Conservation (phyloP, 129 eudicot genomes). For the Glebionis coronaria region DNA sequence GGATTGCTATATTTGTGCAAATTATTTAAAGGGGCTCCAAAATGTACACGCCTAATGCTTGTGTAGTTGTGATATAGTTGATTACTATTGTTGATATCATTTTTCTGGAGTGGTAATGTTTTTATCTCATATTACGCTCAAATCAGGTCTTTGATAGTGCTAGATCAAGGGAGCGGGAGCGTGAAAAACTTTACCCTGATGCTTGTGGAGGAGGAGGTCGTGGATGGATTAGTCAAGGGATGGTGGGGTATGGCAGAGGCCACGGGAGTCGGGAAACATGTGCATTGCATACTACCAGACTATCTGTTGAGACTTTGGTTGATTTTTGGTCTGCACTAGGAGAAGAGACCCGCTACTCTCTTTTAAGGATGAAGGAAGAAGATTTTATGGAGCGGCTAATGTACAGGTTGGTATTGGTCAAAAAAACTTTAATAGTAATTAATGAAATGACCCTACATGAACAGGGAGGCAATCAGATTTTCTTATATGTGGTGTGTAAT, state of each 20-base stretch:
- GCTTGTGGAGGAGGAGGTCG: slow-evolving; percentile 99
- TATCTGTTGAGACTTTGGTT: slow-evolving; percentile 91
- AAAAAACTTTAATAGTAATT: slow-evolving; percentile 3
- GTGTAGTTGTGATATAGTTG: slow-evolving; percentile 1
- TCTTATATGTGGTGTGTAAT: too few relatives aligned
- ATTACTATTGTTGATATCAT: not conserved
- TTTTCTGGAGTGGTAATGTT: slow-evolving; percentile 15
- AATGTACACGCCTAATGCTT: slow-evolving; percentile 39
- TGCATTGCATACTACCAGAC: slow-evolving; percentile 95
- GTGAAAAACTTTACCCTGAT: slow-evolving; percentile 93
- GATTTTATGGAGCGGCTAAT: slow-evolving; percentile 93
- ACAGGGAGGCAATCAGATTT: not conserved
- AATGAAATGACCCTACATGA: slow-evolving; percentile 9
- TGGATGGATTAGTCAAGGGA: slow-evolving; percentile 98
- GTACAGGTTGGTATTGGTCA: slow-evolving; percentile 55
- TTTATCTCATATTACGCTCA: slow-evolving; percentile 20
- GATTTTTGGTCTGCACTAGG: slow-evolving; percentile 98
- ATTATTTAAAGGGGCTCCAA: slow-evolving; percentile 84
- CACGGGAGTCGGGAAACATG: slow-evolving; percentile 95
- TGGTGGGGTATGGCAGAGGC: slow-evolving; percentile 85
- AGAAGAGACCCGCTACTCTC: slow-evolving; percentile 85
- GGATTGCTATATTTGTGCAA: slow-evolving; percentile 75
- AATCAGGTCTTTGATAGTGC: slow-evolving; percentile 95
- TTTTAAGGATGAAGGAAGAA: slow-evolving; percentile 94
- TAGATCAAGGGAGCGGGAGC: slow-evolving; percentile 88